Conservation (phyloP, 768 basidiomycete genomes). For the Xerocomus brunneocitrinus region DNA sequence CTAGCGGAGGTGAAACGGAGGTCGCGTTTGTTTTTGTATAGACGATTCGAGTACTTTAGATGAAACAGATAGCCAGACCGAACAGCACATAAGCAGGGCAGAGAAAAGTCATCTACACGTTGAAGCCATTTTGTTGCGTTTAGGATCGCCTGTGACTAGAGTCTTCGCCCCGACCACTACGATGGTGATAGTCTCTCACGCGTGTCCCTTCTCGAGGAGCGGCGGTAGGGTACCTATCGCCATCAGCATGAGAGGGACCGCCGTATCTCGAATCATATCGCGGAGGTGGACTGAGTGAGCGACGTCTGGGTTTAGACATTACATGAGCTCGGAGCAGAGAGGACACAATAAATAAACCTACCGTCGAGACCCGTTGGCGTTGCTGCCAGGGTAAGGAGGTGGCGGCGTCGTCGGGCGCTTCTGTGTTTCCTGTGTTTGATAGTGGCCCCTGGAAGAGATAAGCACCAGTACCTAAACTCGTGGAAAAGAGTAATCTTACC, state of each 20-base stretch:
- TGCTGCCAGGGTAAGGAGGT: slow-evolving; percentile 47
- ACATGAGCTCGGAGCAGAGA: neutral
- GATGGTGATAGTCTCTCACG: slow-evolving; percentile 39
- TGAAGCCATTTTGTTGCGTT: slow-evolving; percentile 7
- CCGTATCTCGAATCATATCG: slow-evolving; percentile 50
- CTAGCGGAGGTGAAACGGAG: slow-evolving; percentile 4
- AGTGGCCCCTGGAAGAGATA: slow-evolving; percentile 7
- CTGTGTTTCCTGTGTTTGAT: slow-evolving; percentile 33
- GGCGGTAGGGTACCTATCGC: slow-evolving; percentile 47
- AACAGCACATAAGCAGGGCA: slow-evolving; percentile 3
- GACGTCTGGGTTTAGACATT: slow-evolving; percentile 43
- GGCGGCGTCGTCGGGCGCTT: slow-evolving; percentile 50
- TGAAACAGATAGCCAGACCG: neutral
- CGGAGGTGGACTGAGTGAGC: slow-evolving; percentile 64
- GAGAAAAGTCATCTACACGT: slow-evolving; percentile 4
- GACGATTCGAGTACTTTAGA: slow-evolving; percentile 9
- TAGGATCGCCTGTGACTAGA: slow-evolving; percentile 27
- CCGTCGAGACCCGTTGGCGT: slow-evolving; percentile 41
- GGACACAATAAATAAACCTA: slow-evolving; percentile 10
- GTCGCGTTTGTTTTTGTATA: neutral
- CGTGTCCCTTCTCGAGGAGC: slow-evolving; percentile 29
- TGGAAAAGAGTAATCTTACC: slow-evolving; percentile 37
- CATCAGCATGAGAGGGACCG: slow-evolving; percentile 37
- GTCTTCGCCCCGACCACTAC: slow-evolving; percentile 31
- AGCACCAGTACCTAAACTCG: neutral